phyloP scores from a whole-genome alignment of 331 rosid species.

The Malus hybrid region DNA sequence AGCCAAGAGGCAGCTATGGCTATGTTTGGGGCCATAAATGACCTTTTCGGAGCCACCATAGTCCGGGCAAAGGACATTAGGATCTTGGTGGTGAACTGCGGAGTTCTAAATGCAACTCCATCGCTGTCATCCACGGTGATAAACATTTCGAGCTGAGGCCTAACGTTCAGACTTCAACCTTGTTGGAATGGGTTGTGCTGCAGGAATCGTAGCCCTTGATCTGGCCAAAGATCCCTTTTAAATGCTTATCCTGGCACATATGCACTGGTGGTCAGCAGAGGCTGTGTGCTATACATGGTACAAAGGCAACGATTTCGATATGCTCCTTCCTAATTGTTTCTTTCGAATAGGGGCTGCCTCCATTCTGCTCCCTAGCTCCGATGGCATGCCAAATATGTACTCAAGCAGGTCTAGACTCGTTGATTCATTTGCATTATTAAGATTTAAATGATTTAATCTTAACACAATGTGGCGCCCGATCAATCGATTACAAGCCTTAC shows the following conservation, averaged over 20 bases:
- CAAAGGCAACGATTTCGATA: slow-evolving; percentile 37
- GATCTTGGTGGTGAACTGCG: slow-evolving; percentile 49
- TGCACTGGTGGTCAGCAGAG: slow-evolving; percentile 65
- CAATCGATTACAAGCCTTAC: slow-evolving; percentile 19
- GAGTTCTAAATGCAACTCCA: slow-evolving; percentile 47
- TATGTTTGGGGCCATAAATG: slow-evolving; percentile 54
- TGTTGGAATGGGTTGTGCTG: slow-evolving; percentile 69
- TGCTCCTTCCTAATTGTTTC: slow-evolving; percentile 69
- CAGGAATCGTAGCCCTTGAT: slow-evolving; percentile 61
- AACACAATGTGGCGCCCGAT: not conserved
- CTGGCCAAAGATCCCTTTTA: slow-evolving; percentile 53
- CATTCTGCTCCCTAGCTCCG: slow-evolving; percentile 45
- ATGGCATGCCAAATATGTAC: slow-evolving; percentile 63
- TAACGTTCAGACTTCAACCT: slow-evolving; percentile 56
- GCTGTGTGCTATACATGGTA: slow-evolving; percentile 54
- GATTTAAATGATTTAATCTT: not conserved
- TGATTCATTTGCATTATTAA: not conserved
- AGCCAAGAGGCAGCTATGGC: slow-evolving; percentile 35
- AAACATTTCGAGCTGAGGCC: slow-evolving; percentile 50
- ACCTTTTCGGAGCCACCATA: slow-evolving; percentile 36
- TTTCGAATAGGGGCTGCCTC: slow-evolving; percentile 68
- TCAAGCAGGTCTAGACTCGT: slow-evolving; percentile 31
- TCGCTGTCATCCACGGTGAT: slow-evolving; percentile 58
- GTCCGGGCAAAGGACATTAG: slow-evolving; percentile 30
- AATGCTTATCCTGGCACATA: slow-evolving; percentile 41